phyloP scores from a whole-genome alignment of 768 basidiomycete species.

The Calvatia gigantea region DNA sequence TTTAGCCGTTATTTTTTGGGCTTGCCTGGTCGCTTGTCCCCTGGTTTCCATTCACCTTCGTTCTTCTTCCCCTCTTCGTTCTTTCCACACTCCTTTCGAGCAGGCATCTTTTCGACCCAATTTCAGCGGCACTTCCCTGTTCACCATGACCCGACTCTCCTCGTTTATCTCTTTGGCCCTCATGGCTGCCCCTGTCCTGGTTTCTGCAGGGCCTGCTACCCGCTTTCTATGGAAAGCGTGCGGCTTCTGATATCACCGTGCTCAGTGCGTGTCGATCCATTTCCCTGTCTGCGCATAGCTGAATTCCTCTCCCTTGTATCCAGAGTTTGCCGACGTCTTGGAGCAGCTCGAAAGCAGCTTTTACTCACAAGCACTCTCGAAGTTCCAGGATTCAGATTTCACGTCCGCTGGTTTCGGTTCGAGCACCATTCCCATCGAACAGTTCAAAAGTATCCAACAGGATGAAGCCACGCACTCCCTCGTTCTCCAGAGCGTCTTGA shows the following conservation, averaged over 20 bases:
- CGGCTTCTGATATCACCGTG: slow-evolving; percentile 45
- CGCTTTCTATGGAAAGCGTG: slow-evolving; percentile 36
- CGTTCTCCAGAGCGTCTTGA: slow-evolving; percentile 50
- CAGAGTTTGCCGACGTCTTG: slow-evolving; percentile 75
- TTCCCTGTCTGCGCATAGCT: background rate
- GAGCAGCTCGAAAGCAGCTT: slow-evolving; percentile 72
- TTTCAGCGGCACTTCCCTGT: slow-evolving; percentile 29
- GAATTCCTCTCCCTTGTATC: background rate
- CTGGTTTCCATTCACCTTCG: slow-evolving; percentile 33
- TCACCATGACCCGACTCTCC: slow-evolving; percentile 45
- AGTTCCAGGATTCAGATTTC: slow-evolving; percentile 67
- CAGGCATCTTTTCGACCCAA: slow-evolving; percentile 35
- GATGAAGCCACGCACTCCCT: slow-evolving; percentile 64
- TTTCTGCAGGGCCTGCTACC: slow-evolving; percentile 45
- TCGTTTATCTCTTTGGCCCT: slow-evolving; percentile 37
- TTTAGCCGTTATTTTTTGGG: slow-evolving; percentile 42
- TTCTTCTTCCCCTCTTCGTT: slow-evolving; percentile 24
- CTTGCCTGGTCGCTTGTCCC: slow-evolving; percentile 65
- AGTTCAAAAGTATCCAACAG: slow-evolving; percentile 52
- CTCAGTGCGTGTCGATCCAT: slow-evolving; percentile 44
- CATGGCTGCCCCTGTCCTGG: slow-evolving; percentile 39
- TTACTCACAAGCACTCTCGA: slow-evolving; percentile 60
- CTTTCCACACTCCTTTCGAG: slow-evolving; percentile 35
- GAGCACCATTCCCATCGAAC: slow-evolving; percentile 51
- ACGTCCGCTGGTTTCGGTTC: slow-evolving; percentile 59